A percentile compares a stretch with the other conserved stretches of the same genome.
Conservation (phyloP, 148 eudicot species). For the Rhododendron ovatum region DNA sequence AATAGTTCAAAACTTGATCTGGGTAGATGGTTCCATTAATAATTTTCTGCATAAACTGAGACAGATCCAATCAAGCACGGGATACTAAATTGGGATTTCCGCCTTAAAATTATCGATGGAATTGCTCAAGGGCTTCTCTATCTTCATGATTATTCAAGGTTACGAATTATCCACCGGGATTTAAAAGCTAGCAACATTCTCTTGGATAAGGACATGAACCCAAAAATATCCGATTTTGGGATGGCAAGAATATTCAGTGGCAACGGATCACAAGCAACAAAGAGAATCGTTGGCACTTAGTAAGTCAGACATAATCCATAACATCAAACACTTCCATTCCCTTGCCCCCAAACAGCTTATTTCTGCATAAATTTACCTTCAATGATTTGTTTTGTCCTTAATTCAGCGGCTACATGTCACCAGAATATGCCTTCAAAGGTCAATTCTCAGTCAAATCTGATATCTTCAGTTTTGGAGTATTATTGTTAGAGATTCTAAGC, state of each 20-base stretch:
- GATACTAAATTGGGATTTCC: not conserved
- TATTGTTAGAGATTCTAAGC: not conserved
- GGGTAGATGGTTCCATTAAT: not conserved
- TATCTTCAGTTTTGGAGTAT: not conserved
- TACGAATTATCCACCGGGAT: constrained; percentile 31
- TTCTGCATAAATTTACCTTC: not conserved
- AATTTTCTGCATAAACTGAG: not conserved
- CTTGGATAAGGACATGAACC: constrained; percentile 19
- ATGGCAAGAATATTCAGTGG: not conserved
- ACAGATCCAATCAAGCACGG: not conserved
- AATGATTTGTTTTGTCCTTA: not conserved
- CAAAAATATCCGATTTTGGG: constrained; percentile 32
- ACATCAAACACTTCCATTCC: not conserved
- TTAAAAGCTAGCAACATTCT: constrained; percentile 32
- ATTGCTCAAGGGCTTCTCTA: constrained; percentile 15
- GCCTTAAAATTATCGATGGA: not conserved
- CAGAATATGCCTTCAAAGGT: not conserved
- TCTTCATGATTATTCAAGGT: constrained; percentile 35
- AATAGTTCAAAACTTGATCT: not conserved
- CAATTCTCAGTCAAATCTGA: constrained; percentile 2
- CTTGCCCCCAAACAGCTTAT: not conserved
- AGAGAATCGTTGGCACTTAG: constrained; percentile 5
- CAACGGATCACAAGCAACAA: not conserved
- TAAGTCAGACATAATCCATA: constrained; percentile 7
- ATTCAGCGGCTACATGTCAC: not conserved